phyloP scores from a whole-genome alignment of 345 rosid species.

The Triadica sebifera region DNA sequence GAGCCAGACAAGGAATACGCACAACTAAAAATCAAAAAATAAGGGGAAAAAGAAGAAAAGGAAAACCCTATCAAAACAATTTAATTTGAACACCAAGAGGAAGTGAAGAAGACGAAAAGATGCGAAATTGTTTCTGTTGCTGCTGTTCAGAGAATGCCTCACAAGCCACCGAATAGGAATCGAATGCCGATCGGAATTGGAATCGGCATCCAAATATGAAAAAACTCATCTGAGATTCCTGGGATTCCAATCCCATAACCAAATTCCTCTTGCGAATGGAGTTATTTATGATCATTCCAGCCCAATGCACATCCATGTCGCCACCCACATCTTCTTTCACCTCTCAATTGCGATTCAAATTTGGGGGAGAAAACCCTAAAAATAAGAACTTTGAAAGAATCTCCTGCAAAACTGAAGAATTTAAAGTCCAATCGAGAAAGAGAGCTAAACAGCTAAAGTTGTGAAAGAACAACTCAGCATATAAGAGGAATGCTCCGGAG shows the following conservation, averaged over 20 bases:
- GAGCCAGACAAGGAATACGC: background rate
- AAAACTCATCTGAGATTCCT: conserved; percentile 17
- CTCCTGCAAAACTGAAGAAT: background rate
- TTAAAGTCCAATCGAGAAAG: background rate
- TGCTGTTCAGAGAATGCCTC: conserved; percentile 47
- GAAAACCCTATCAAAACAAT: conserved; percentile 16
- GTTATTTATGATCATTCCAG: conserved; percentile 13
- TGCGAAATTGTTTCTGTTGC: conserved; percentile 9
- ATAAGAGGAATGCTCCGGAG: background rate
- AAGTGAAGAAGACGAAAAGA: conserved; percentile 16
- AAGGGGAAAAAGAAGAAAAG: background rate
- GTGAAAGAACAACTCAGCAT: background rate
- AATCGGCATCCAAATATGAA: conserved; percentile 40
- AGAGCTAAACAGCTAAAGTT: background rate
- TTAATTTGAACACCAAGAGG: conserved; percentile 22
- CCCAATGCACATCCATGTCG: conserved; percentile 16
- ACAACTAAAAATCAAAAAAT: conserved; percentile 15
- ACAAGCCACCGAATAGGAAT: conserved; percentile 52
- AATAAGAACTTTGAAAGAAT: background rate
- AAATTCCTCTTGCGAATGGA: background rate
- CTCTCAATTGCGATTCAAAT: background rate
- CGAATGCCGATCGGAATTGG: conserved; percentile 54
- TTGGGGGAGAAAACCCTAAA: background rate
- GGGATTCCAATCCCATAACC: conserved; percentile 21
- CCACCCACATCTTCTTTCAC: conserved; percentile 9